Conservation (phyloP, 1,284 basidiomycete species). For the Ceratobasidium sp. region DNA sequence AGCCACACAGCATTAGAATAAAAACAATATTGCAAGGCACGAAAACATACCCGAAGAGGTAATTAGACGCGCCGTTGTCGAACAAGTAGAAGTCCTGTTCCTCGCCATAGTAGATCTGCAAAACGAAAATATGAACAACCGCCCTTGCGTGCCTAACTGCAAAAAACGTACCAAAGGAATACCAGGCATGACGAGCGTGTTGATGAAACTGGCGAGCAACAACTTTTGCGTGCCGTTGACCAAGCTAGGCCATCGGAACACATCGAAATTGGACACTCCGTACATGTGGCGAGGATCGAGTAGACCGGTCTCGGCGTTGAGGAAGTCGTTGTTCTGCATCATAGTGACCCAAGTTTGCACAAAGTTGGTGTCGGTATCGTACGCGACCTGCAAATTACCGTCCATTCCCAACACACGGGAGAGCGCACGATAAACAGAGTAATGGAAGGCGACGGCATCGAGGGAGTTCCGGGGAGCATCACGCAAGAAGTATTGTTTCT, state of each 20-base stretch:
- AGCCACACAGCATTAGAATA: too few relatives aligned
- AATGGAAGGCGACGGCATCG: slow-evolving; percentile 89
- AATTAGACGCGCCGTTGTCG: slow-evolving; percentile 87
- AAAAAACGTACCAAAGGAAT: slow-evolving; percentile 73
- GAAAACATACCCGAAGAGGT: slow-evolving; percentile 75
- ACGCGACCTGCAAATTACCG: slow-evolving; percentile 88
- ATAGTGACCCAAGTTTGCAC: slow-evolving; percentile 90
- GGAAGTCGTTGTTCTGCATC: slow-evolving; percentile 87
- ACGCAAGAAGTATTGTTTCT: slow-evolving; percentile 84
- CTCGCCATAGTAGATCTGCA: slow-evolving; percentile 85
- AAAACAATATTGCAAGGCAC: too few relatives aligned
- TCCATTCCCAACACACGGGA: slow-evolving; percentile 92
- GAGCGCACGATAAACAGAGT: slow-evolving; percentile 88
- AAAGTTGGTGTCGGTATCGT: slow-evolving; percentile 85
- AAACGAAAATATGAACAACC: slow-evolving; percentile 40
- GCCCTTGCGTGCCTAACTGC: slow-evolving; percentile 1
- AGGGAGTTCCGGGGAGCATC: slow-evolving; percentile 71
- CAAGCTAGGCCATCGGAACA: slow-evolving; percentile 91
- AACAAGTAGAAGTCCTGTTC: slow-evolving; percentile 89
- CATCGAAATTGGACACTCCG: slow-evolving; percentile 91
- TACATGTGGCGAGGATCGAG: slow-evolving; percentile 90
- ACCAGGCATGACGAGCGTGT: slow-evolving; percentile 86
- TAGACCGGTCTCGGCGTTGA: slow-evolving; percentile 75
- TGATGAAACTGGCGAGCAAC: slow-evolving; percentile 82
- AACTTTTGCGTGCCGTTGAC: slow-evolving; percentile 84